These are phyloP conservation scores for Aspergillus sp. DNA, from an alignment of 2,329 filamentous ascomycete species.

Conservation along the genomic window DNA sequence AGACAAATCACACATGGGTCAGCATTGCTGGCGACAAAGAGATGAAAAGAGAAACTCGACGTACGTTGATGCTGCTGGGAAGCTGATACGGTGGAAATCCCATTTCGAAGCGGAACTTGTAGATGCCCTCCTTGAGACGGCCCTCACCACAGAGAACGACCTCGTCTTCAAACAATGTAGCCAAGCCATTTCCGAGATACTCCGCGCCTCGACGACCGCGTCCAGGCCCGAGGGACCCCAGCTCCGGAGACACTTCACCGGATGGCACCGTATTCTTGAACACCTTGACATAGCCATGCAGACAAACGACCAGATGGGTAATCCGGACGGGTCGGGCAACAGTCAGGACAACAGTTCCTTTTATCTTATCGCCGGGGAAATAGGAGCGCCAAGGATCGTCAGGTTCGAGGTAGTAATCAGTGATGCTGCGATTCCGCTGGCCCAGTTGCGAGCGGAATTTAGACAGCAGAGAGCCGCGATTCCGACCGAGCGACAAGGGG, in stretches of 20 bases:
- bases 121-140: conserved; percentile 54
- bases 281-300: conserved; percentile 58
- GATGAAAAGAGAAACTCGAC: conserved; percentile 27
- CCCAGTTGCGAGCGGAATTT: conserved; percentile 50
- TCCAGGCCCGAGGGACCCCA: conserved; percentile 46
- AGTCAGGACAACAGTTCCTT: conserved; percentile 52
- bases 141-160: conserved; percentile 57
- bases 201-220: conserved; percentile 44
- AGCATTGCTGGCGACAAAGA: conserved; percentile 1
- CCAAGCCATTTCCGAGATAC: conserved; percentile 58
- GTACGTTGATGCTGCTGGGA: conserved; percentile 88
- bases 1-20: conserved; percentile 1
- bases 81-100: conserved; percentile 52
- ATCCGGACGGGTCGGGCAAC: conserved; percentile 53
- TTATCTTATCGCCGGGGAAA: conserved; percentile 54
- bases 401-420: conserved; percentile 54
- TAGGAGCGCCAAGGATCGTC: conserved; percentile 58
- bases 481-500: conserved; percentile 31
- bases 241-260: conserved; percentile 44
- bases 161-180: conserved; percentile 58
- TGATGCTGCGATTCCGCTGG: conserved; percentile 46
- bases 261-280: conserved; percentile 54
- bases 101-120: conserved; percentile 59
- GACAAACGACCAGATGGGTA: conserved; percentile 54
- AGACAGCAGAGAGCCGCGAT: conserved; percentile 41